Evolutionary conservation across 306 rosid species (phyloP).

Genomic region (Prunus mume): DNA sequence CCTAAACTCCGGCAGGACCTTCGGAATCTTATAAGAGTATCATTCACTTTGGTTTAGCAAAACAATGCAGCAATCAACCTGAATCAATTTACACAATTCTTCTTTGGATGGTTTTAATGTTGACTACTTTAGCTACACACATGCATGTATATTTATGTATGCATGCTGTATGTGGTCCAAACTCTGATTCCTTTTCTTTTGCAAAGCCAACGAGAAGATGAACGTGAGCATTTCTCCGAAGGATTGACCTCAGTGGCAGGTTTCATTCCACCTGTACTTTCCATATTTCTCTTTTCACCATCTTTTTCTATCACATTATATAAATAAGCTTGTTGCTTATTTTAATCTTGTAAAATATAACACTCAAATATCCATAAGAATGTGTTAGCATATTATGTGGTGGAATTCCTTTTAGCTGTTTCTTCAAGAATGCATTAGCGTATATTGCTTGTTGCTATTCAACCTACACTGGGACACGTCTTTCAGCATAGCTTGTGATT

Average conservation of each 20-base stretch:
- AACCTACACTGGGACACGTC: background rate
- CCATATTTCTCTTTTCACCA: conserved; percentile 8
- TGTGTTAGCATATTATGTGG: background rate
- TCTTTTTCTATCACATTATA: background rate
- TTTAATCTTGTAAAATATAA: background rate
- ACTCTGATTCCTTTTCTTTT: conserved; percentile 33
- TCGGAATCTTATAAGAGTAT: background rate
- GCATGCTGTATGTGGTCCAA: conserved; percentile 21
- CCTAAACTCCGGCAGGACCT: background rate
- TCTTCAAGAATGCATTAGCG: background rate
- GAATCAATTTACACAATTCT: background rate
- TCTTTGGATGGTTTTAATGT: background rate
- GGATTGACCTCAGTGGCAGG: conserved; percentile 70
- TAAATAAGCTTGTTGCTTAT: background rate
- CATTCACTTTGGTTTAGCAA: background rate
- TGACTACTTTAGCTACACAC: background rate
- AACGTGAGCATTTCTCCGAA: conserved; percentile 40
- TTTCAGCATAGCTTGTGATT: background rate
- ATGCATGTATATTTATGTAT: background rate
- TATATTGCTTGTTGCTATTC: background rate
- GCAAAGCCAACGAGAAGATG: conserved; percentile 63
- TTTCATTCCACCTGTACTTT: conserved; percentile 34
- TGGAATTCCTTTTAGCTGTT: background rate
- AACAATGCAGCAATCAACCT: background rate
- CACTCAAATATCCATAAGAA: background rate